phyloP scores from a whole-genome alignment of 148 eudicot genomes.

The Chenopodium quinoa region DNA sequence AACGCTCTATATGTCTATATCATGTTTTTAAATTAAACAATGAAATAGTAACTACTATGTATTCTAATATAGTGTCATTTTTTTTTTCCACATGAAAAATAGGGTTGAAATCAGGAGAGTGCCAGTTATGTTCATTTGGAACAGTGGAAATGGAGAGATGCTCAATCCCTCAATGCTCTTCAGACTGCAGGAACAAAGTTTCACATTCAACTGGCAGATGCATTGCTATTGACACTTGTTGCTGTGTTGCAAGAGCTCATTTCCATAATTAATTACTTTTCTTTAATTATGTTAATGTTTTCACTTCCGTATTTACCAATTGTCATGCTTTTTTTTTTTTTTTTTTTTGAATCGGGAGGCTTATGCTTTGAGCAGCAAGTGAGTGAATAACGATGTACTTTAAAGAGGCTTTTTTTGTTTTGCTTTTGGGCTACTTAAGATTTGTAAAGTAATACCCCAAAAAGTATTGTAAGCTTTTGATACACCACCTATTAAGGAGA shows the following conservation, averaged over 20 bases:
- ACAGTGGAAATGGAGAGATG: slow-evolving; percentile 37
- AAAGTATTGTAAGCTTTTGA: not conserved
- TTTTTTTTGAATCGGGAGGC: too few relatives aligned
- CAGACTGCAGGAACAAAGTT: slow-evolving; percentile 28
- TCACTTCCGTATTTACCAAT: not conserved
- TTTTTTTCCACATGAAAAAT: not conserved
- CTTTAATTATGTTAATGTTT: not conserved
- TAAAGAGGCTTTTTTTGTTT: not conserved
- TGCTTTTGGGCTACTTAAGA: not conserved
- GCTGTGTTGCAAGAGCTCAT: slow-evolving; percentile 24
- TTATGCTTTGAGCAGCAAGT: not conserved
- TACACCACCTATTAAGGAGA: too few relatives aligned
- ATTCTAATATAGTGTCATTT: not conserved
- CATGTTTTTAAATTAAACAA: too few relatives aligned
- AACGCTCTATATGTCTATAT: too few relatives aligned
- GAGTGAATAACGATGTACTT: slow-evolving; percentile 7
- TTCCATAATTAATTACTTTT: not conserved
- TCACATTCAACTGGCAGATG: slow-evolving; percentile 33
- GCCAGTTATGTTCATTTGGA: slow-evolving; percentile 28
- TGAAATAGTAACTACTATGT: too few relatives aligned
- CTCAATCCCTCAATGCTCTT: slow-evolving; percentile 32
- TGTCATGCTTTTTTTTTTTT: not conserved
- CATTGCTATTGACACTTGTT: slow-evolving; percentile 38
- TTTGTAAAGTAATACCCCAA: not conserved
- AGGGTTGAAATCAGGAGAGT: slow-evolving; percentile 20